phyloP scores from a whole-genome alignment of 225 moss, liverwort and hornwort species.

The Sphagnum tenellum region DNA sequence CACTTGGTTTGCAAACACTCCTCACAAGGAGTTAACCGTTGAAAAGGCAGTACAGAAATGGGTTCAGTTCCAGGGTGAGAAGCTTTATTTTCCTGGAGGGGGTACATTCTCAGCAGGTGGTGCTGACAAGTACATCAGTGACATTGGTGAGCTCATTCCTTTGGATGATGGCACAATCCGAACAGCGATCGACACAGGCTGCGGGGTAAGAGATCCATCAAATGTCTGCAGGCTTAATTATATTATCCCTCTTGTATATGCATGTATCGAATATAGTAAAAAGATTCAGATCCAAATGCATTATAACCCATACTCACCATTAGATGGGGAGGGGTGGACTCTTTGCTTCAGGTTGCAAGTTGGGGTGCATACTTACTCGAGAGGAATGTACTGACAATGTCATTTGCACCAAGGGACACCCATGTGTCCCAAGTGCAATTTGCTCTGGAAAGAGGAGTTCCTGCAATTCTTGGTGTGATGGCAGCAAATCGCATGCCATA shows the following conservation, averaged over 20 bases:
- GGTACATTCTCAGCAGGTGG: slow-evolving; percentile 58
- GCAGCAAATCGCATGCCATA: slow-evolving; percentile 54
- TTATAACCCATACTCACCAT: not conserved
- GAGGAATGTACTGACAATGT: slow-evolving; percentile 43
- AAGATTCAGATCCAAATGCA: too few relatives aligned
- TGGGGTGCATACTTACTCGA: slow-evolving; percentile 48
- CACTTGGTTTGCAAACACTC: slow-evolving; percentile 83
- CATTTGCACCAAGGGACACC: slow-evolving; percentile 58
- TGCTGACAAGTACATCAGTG: slow-evolving; percentile 51
- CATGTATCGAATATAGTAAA: not conserved
- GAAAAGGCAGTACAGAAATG: slow-evolving; percentile 65
- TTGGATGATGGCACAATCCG: slow-evolving; percentile 45
- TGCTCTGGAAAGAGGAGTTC: slow-evolving; percentile 53
- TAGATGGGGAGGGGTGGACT: not conserved
- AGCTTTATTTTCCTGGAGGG: slow-evolving; percentile 49
- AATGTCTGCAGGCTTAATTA: not conserved
- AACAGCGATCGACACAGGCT: slow-evolving; percentile 55
- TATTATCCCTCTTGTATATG: not conserved
- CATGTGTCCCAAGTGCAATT: slow-evolving; percentile 55
- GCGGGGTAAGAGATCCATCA: slow-evolving; percentile 33
- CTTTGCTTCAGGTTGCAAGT: slow-evolving; percentile 41
- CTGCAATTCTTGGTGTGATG: slow-evolving; percentile 52
- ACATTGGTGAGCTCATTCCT: slow-evolving; percentile 45
- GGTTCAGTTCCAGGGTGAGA: slow-evolving; percentile 59
- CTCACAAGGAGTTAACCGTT: slow-evolving; percentile 82